Conservation (phyloP, 2,329 filamentous ascomycete genomes). For the Aspergillus ochraceoroseus region DNA sequence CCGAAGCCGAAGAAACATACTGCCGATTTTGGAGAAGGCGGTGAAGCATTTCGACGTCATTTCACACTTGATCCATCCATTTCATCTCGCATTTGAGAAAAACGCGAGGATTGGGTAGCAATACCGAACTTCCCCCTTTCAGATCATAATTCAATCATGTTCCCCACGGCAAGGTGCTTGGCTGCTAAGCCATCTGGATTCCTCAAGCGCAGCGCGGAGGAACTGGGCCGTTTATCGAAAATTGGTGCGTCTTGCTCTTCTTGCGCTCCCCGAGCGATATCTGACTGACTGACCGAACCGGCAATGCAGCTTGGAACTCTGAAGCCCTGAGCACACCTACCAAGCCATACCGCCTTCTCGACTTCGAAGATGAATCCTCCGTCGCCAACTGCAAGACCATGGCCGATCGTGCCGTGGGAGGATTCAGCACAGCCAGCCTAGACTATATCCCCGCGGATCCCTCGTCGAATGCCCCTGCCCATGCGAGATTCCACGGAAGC, state of each 20-base stretch:
- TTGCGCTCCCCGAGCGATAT: background rate
- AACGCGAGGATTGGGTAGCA: background rate
- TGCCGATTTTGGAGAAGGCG: no score
- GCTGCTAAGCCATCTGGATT: conserved; percentile 47
- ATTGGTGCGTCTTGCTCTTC: conserved; percentile 48
- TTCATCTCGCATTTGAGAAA: background rate
- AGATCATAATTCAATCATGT: conserved; percentile 25
- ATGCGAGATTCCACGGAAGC: conserved; percentile 76
- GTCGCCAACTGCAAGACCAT: conserved; percentile 61
- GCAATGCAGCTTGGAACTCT: conserved; percentile 38
- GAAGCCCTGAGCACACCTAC: conserved; percentile 37
- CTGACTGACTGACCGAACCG: conserved; percentile 4
- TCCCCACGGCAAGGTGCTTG: conserved; percentile 39
- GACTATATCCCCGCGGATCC: conserved; percentile 57
- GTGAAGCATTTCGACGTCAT: no score
- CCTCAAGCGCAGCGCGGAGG: conserved; percentile 54
- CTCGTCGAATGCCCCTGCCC: conserved; percentile 48
- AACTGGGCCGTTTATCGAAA: conserved; percentile 53
- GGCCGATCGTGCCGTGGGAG: conserved; percentile 81
- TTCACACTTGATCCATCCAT: no score
- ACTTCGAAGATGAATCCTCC: conserved; percentile 39
- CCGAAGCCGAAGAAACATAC: no score
- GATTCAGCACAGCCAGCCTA: conserved; percentile 69
- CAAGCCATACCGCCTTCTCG: conserved; percentile 39
- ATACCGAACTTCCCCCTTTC: background rate